Conservation (phyloP, 768 basidiomycete species). For the Mycena capillaripes region DNA sequence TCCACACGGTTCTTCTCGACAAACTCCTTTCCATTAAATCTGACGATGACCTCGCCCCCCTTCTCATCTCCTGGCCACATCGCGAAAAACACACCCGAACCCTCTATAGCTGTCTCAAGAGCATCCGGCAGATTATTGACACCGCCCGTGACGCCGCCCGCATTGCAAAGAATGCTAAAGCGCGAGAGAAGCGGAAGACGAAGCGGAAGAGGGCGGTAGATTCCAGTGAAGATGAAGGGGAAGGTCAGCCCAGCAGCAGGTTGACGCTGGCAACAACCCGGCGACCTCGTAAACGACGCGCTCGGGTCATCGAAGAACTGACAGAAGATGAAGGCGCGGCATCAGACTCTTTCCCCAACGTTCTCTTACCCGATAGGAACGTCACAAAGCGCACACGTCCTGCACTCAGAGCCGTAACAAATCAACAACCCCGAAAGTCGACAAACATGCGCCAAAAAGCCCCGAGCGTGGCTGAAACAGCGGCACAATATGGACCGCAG, state of each 20-base stretch:
- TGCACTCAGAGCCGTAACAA: background rate
- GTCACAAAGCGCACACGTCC: background rate
- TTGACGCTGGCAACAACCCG: too few species aligned
- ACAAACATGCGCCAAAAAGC: background rate
- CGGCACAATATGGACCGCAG: too few species aligned
- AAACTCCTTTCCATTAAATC: background rate
- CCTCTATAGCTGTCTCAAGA: background rate
- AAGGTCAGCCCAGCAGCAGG: too few species aligned
- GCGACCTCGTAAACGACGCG: background rate
- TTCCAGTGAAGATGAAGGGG: background rate
- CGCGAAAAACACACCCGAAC: background rate
- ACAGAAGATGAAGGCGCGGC: background rate
- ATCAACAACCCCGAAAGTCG: background rate
- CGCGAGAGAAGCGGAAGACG: background rate
- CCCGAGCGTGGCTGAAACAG: too few species aligned
- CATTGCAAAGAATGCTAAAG: background rate
- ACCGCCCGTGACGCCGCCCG: background rate
- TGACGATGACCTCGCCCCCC: background rate
- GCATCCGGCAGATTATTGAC: background rate
- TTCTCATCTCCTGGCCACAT: background rate
- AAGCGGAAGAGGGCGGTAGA: background rate
- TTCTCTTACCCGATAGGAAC: background rate
- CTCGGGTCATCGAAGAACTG: background rate
- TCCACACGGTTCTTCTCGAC: background rate
- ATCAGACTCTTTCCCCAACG: background rate